phyloP scores from a whole-genome alignment of 257 asterid genomes.

The Leptodermis oblonga region DNA sequence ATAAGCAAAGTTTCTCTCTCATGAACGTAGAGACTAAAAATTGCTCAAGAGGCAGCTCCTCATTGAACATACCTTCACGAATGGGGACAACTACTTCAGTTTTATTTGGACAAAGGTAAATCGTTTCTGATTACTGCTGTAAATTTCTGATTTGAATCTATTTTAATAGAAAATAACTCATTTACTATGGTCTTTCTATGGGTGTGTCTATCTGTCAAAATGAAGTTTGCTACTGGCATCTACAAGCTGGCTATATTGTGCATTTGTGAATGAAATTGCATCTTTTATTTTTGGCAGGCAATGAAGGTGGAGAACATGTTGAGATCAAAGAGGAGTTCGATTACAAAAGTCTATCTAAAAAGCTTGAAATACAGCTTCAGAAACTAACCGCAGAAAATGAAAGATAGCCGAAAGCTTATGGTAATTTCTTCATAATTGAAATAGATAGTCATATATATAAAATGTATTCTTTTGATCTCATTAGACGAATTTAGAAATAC shows the following conservation, averaged over 20 bases:
- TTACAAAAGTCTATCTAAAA: constrained; percentile 81
- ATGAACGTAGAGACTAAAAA: too few species aligned
- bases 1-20: too few species aligned
- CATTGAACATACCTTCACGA: too few species aligned
- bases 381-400: constrained; percentile 87
- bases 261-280: not conserved
- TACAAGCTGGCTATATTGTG: not conserved
- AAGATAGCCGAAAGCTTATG: constrained; percentile 73
- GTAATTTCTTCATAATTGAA: too few species aligned
- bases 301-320: constrained; percentile 99
- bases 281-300: constrained; percentile 53
- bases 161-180: not conserved
- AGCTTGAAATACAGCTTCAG: constrained; percentile 88
- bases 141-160: not conserved
- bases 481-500: too few species aligned
- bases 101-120: constrained; percentile 97
- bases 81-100: constrained; percentile 94
- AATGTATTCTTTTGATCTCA: too few species aligned
- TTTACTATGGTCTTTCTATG: not conserved
- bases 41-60: too few species aligned
- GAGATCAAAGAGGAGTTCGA: constrained; percentile 97
- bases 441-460: too few species aligned
- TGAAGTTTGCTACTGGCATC: not conserved
- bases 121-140: constrained; percentile 1
- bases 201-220: not conserved